Evolutionary conservation across 768 basidiomycete species (phyloP), one percentile per base, ranked within the genome.

Genomic region (Boletus sp.): DNA sequence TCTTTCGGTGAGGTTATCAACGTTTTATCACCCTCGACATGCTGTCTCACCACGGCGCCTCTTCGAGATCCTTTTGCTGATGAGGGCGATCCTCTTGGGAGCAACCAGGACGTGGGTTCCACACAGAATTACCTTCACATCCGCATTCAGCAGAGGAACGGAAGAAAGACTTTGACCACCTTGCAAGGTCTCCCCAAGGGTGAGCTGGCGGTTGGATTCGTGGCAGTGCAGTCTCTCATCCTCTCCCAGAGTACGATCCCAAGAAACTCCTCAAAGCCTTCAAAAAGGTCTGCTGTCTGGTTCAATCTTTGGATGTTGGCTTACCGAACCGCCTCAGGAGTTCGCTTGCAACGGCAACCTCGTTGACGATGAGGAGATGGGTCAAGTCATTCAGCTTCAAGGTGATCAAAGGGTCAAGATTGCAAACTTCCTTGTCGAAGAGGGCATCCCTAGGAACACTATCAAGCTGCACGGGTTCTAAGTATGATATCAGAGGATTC

Each of bases 251-350:
- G 76, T 98, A 96, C 74, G 93, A 98, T 73, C 82, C 85, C 62
- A 98, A 97, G 86, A 99, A 98, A 77, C 81, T 99, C 60, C 80
- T 98, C 74, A 98, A 98, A 74, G 94, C 91, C 14, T 97, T 98
- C 81, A 99, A 98, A 83, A 99, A 98, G 88, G 93, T 89, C 54
- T 44, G 55, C 3, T 17, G 8, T 42, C 30, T 7, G 1, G n/a
- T 37, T 13, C 30, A 4, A 13, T 53, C 4, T 40, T n/a, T 11
- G 29, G 29, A 35, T 17, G 30, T 44, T 58, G 43, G 64, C 56
- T 55, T 13, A 65, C 33, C 17, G 8, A 30, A 21, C 15, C 15
- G 7, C 39, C 47, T 11, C 62, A 95, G 93, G 93, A 97, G 79
- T 97, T 98, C 64, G 95, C 95, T 61, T 98, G 95, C 79, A 99